phyloP scores from a whole-genome alignment of 2,329 filamentous ascomycete genomes.

The Emergomyces orientalis region DNA sequence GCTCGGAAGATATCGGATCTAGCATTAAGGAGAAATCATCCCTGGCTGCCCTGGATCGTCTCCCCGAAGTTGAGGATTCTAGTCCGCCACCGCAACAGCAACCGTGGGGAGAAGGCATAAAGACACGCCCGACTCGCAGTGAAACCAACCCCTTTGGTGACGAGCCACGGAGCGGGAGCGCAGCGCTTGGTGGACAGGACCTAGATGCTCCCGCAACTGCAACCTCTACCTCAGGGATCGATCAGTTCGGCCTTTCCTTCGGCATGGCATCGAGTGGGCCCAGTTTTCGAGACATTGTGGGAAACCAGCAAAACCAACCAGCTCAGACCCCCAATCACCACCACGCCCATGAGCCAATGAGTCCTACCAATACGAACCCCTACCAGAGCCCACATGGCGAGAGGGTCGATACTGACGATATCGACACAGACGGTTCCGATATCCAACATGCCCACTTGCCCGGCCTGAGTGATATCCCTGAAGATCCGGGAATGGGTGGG shows the following conservation, averaged over 20 bases:
- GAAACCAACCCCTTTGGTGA: constrained; percentile 43
- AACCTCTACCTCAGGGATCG: constrained; percentile 31
- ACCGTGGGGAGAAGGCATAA: constrained; percentile 40
- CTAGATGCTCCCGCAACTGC: constrained; percentile 43
- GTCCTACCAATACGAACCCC: constrained; percentile 91
- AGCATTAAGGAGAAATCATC: constrained; percentile 48
- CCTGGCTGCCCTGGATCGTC: constrained; percentile 43
- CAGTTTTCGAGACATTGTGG: constrained; percentile 49
- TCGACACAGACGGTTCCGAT: constrained; percentile 48
- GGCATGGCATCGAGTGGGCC: constrained; percentile 51
- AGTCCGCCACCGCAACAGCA: constrained; percentile 37
- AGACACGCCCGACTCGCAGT: constrained; percentile 40
- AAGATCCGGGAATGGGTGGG: constrained; percentile 38
- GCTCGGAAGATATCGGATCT: constrained; percentile 52
- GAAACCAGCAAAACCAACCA: constrained; percentile 49
- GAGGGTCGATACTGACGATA: constrained; percentile 53
- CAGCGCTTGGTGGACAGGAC: constrained; percentile 68
- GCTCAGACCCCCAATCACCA: constrained; percentile 46
- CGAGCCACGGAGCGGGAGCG: constrained; percentile 48
- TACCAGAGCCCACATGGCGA: constrained; percentile 84
- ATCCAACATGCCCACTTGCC: constrained; percentile 44
- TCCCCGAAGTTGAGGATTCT: constrained; percentile 43
- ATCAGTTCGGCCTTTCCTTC: constrained; percentile 52
- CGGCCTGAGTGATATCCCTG: constrained; percentile 45
- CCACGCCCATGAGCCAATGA: constrained; percentile 59